These are phyloP conservation scores for Trichoderma atroviride DNA, from an alignment of 2,329 filamentous ascomycete genomes.

Conservation along the genomic window DNA sequence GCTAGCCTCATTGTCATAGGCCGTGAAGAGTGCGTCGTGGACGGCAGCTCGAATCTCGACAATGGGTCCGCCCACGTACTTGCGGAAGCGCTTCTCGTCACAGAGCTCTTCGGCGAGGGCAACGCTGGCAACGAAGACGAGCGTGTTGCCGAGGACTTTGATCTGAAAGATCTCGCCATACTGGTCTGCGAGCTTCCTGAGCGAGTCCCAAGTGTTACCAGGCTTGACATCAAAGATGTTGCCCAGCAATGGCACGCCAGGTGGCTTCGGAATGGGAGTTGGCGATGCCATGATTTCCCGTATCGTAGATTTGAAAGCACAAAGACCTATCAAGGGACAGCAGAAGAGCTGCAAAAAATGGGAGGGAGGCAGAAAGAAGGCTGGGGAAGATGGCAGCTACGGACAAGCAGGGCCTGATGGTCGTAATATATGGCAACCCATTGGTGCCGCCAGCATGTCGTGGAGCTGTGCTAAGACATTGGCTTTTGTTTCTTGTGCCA, in stretches of 20 bases:
- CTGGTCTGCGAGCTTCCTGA: conserved; percentile 42
- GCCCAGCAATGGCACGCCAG: conserved; percentile 42
- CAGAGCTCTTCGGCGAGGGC: conserved; percentile 55
- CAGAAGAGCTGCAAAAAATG: background rate
- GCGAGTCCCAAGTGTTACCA: conserved; percentile 42
- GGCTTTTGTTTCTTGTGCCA: conserved; percentile 1
- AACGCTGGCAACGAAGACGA: conserved; percentile 51
- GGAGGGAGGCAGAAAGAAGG: background rate
- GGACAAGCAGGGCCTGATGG: background rate
- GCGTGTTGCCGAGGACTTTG: conserved; percentile 39
- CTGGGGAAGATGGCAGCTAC: background rate
- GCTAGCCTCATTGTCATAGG: conserved; percentile 50
- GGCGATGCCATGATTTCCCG: conserved; percentile 40
- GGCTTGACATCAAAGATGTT: conserved; percentile 43
- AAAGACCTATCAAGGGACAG: background rate
- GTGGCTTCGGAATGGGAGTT: conserved; percentile 39
- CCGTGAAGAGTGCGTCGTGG: conserved; percentile 56
- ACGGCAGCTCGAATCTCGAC: conserved; percentile 55
- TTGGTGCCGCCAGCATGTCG: conserved; percentile 4
- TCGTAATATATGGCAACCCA: conserved; percentile 11
- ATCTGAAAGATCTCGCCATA: conserved; percentile 46
- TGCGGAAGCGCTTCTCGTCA: conserved; percentile 57
- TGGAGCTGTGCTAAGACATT: conserved; percentile 26
- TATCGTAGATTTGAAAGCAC: background rate
- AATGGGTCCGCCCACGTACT: conserved; percentile 56